These are phyloP conservation scores for Podospora australis DNA, from an alignment of 495 filamentous ascomycete genomes.

Conservation along the genomic window DNA sequence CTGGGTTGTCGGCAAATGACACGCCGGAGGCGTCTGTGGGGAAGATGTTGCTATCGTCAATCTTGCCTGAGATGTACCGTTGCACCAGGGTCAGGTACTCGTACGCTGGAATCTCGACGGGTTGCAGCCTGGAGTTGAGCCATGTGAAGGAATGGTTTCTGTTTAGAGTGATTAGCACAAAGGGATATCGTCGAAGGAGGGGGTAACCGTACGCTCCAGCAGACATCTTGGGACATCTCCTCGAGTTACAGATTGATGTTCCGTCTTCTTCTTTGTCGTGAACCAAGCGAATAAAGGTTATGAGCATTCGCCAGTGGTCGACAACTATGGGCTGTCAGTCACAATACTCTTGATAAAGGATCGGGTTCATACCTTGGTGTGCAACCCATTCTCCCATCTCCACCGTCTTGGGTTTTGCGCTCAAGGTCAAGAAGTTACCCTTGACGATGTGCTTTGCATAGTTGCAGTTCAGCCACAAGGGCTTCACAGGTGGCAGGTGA, in stretches of 20 bases:
- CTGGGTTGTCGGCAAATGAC: constrained; percentile 50
- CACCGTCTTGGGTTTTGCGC: constrained; percentile 84
- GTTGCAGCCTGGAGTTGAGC: constrained; percentile 61
- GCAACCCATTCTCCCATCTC: constrained; percentile 92
- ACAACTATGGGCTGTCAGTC: constrained; percentile 55
- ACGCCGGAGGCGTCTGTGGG: constrained; percentile 63
- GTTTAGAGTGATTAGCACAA: background rate
- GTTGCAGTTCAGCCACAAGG: constrained; percentile 52
- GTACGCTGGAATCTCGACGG: constrained; percentile 65
- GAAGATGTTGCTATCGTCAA: constrained; percentile 77
- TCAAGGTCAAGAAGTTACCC: constrained; percentile 92
- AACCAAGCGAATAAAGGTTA: constrained; percentile 74
- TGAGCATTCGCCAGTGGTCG: constrained; percentile 79
- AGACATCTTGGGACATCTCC: constrained; percentile 83
- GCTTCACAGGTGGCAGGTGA: constrained; percentile 42
- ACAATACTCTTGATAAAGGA: too few relatives aligned
- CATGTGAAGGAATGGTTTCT: constrained; percentile 91
- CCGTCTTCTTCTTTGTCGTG: constrained; percentile 72
- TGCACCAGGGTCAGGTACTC: constrained; percentile 93
- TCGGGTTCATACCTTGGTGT: constrained; percentile 88
- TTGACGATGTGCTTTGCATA: constrained; percentile 85
- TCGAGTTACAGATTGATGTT: constrained; percentile 71
- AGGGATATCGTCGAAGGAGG: background rate
- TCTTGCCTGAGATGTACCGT: constrained; percentile 88
- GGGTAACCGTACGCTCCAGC: constrained; percentile 67